Evolutionary conservation across 345 rosid species (phyloP), one percentile per base, ranked within the genome.

Genomic region (Gossypium thurberi): DNA sequence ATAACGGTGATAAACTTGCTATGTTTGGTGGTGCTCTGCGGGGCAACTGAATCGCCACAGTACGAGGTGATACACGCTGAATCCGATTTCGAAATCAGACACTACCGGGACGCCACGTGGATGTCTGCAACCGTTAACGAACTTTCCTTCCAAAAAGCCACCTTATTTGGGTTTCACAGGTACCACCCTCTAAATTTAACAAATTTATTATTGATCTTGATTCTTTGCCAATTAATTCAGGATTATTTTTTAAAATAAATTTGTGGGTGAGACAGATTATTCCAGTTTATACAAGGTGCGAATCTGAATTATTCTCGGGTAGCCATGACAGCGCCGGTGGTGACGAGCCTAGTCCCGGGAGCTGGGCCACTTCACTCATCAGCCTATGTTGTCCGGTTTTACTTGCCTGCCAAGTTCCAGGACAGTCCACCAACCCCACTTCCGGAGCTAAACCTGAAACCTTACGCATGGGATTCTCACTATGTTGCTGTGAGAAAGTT

Each of bases 271-370:
- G 25, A 18, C 72, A 86, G 89, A 82, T 81, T 90, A 80, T 90
- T 90, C 82, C 94, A 87, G 74, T 88, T 52, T 79, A 83, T 81
- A 57, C 77, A 85, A 78, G 92, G 96, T 43, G 96, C 96, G 65
- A 90, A 90, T 78, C 85, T 88, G 14, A 88, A 90, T 52, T 77
- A 21, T 77, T 85, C 91, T n/a, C 84, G 88, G 74, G 75, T 90
- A 55, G 78, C 85, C 21, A 85, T 90, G 92, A 90, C 92, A 12
- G 53, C 78, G n/a, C 96, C 92, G 0, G 76, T 87, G 52, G 78
- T 87, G 63, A 88, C 96, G 2, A 87, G 91, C 81, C 63, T 85
- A 60, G 84, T 90, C 69, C 92, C 87, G 0, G 92, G 83, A 40
- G 92, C 87, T 1, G 92, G 90, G 3, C 96, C 92, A 2, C 80